Conservation (phyloP, 2,329 filamentous ascomycete species). For the Arthroderma sp. region DNA sequence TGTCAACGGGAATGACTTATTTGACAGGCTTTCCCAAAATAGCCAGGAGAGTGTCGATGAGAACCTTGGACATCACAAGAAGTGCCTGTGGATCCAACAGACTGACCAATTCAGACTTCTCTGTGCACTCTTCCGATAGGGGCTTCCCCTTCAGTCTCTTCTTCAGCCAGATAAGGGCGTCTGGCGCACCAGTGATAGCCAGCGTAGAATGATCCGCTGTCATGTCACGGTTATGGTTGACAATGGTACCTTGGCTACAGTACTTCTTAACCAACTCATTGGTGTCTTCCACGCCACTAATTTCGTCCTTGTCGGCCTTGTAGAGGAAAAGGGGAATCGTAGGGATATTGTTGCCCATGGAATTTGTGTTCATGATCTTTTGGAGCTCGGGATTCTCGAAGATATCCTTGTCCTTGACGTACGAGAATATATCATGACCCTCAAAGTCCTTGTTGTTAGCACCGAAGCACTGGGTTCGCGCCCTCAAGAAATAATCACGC, state of each 20-base stretch:
- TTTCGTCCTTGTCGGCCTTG: conserved; percentile 37
- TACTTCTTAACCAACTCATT: conserved; percentile 32
- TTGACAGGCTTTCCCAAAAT: conserved; percentile 6
- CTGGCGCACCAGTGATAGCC: conserved; percentile 19
- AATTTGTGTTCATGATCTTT: conserved; percentile 13
- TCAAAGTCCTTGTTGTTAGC: conserved; percentile 12
- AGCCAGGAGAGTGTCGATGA: conserved; percentile 4
- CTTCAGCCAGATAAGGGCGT: conserved; percentile 21
- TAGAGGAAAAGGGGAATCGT: conserved; percentile 39
- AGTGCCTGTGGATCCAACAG: conserved; percentile 5
- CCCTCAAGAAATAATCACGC: conserved; percentile 13
- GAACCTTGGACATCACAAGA: conserved; percentile 1
- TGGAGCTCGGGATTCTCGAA: conserved; percentile 8
- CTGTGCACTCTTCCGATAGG: conserved; percentile 3
- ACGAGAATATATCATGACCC: conserved; percentile 14
- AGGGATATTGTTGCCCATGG: conserved; percentile 30
- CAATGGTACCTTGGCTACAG: conserved; percentile 28
- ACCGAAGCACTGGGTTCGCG: conserved; percentile 12
- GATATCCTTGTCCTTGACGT: conserved; percentile 11
- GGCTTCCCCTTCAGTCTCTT: conserved; percentile 13
- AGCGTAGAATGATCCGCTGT: conserved; percentile 31
- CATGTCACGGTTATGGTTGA: conserved; percentile 35
- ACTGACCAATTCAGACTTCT: conserved; percentile 2
- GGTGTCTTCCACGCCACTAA: conserved; percentile 31
- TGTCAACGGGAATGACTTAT: too few relatives aligned